phyloP scores from a whole-genome alignment of 345 rosid genomes.

The Arabidopsis thaliana region DNA sequence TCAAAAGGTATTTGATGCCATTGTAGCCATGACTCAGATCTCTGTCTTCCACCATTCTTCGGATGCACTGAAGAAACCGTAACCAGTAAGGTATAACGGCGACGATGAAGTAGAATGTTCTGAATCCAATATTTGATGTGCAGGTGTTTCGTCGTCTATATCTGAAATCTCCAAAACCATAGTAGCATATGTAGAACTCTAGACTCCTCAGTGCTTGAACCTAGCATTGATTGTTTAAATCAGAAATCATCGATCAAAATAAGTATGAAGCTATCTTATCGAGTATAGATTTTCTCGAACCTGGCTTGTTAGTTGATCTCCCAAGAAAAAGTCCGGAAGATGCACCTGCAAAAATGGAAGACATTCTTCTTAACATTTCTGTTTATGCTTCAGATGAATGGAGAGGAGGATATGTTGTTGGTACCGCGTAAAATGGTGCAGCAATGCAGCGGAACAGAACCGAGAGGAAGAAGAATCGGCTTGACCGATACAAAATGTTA shows the following conservation, averaged over 20 bases:
- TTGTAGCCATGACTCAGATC: constrained; percentile 56
- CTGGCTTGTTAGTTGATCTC: constrained; percentile 88
- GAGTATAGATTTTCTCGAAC: constrained; percentile 37
- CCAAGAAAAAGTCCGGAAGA: constrained; percentile 80
- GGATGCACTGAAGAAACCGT: constrained; percentile 67
- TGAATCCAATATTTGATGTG: constrained; percentile 42
- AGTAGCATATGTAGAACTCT: constrained; percentile 76
- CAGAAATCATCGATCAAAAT: background rate
- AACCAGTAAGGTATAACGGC: constrained; percentile 62
- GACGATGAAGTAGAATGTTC: constrained; percentile 55
- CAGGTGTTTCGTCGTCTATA: constrained; percentile 50
- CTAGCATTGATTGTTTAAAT: constrained; percentile 21
- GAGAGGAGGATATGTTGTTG: constrained; percentile 3
- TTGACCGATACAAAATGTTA: constrained; percentile 45
- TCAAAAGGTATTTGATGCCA: constrained; percentile 62
- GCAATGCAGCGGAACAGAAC: constrained; percentile 45
- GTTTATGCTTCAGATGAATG: background rate
- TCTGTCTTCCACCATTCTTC: constrained; percentile 64
- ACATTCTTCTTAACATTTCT: background rate
- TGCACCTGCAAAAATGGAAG: constrained; percentile 52
- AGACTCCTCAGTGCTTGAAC: constrained; percentile 73
- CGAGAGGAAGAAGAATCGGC: constrained; percentile 41
- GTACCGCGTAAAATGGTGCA: constrained; percentile 46
- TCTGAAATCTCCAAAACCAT: constrained; percentile 63
- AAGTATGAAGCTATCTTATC: background rate